These are phyloP conservation scores for Russula olivacea DNA, from an alignment of 768 basidiomycete species.

Conservation along the genomic window DNA sequence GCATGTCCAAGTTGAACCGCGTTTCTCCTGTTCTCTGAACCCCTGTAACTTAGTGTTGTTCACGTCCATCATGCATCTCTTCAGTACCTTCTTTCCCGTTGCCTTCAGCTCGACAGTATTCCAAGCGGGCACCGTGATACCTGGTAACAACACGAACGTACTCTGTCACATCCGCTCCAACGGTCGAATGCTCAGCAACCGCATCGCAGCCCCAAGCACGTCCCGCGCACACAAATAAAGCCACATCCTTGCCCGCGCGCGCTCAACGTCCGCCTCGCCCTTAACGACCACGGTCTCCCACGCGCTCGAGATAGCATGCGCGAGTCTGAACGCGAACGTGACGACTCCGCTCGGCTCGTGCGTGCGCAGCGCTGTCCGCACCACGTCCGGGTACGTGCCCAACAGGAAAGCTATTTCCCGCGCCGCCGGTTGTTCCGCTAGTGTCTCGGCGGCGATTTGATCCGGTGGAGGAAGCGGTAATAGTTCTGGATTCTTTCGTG, in stretches of 20 bases:
- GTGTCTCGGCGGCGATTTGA: conserved; percentile 62
- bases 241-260: conserved; percentile 81
- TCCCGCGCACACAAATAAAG: conserved; percentile 85
- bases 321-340: conserved; percentile 80
- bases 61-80: not conserved
- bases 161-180: conserved; percentile 79
- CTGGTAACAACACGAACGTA: not conserved
- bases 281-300: conserved; percentile 90
- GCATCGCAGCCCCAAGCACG: conserved; percentile 83
- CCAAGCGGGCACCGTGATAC: not conserved
- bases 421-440: conserved; percentile 63
- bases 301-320: conserved; percentile 84
- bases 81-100: not conserved
- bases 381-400: conserved; percentile 86
- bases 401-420: conserved; percentile 84
- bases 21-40: too few relatives aligned
- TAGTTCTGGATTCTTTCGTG: conserved; percentile 86
- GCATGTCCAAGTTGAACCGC: too few relatives aligned
- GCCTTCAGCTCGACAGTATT: too few relatives aligned
- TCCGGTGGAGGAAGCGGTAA: conserved; percentile 65
- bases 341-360: conserved; percentile 90
- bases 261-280: conserved; percentile 68
- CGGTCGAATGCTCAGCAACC: conserved; percentile 80
- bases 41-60: too few relatives aligned
- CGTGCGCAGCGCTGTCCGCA: conserved; percentile 75